phyloP scores from a whole-genome alignment of 805 yeast genomes.

The Schwanniomyces polymorphus region DNA sequence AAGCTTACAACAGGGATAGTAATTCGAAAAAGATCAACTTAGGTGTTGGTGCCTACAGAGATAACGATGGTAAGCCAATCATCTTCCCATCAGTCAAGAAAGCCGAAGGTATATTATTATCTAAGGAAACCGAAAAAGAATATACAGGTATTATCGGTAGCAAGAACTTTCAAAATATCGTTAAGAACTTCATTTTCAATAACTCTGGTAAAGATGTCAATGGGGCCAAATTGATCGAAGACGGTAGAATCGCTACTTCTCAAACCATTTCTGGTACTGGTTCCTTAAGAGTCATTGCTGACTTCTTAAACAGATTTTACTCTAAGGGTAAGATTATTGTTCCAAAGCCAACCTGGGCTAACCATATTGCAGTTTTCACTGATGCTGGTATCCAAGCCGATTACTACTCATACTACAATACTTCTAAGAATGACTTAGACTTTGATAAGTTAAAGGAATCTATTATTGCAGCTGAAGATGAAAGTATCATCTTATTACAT shows the following conservation, averaged over 20 bases:
- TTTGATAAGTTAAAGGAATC: constrained; percentile 63
- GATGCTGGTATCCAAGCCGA: constrained; percentile 67
- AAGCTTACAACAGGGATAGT: constrained; percentile 66
- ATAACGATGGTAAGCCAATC: constrained; percentile 84
- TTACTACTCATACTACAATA: constrained; percentile 72
- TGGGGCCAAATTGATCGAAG: constrained; percentile 55
- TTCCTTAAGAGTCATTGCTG: constrained; percentile 82
- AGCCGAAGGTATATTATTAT: constrained; percentile 58
- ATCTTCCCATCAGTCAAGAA: constrained; percentile 73
- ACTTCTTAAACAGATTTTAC: constrained; percentile 66
- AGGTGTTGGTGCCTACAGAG: constrained; percentile 94
- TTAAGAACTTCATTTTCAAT: constrained; percentile 71
- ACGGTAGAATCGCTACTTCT: constrained; percentile 71
- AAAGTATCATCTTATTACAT: constrained; percentile 73
- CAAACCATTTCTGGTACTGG: constrained; percentile 97
- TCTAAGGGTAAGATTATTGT: constrained; percentile 57
- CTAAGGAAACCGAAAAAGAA: constrained; percentile 67
- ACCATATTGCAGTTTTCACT: constrained; percentile 77
- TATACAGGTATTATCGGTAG: constrained; percentile 86
- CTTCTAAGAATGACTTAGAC: constrained; percentile 60
- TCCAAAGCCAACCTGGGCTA: constrained; percentile 94
- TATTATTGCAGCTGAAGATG: constrained; percentile 52
- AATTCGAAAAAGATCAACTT: constrained; percentile 59
- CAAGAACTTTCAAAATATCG: constrained; percentile 61
- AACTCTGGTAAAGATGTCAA: constrained; percentile 51